Base-by-base conservation (phyloP, 352 stramenopile genomes). In the Pythium coloratum region DNA sequence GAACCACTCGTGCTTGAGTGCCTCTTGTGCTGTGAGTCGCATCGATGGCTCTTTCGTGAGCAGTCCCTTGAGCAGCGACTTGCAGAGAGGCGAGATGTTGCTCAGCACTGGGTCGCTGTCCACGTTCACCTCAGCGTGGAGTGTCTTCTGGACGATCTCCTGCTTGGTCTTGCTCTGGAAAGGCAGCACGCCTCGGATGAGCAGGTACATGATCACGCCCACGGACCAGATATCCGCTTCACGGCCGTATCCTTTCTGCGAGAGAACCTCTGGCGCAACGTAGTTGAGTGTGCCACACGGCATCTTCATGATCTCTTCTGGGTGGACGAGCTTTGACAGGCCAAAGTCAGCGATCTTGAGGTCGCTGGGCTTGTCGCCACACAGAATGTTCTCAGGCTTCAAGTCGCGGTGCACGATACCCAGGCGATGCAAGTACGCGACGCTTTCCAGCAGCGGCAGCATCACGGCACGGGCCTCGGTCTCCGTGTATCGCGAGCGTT, bases 311-410 rank as follows among this genome's bases (percentile, higher is more conserved):
- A 97, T 86, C 59, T 98, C 92, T 58, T 97, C 84, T 0, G 93
- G 93, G 36, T 96, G 79, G 7, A 97, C 89, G 18, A 98, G 80
- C 75, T 97, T 97, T 13, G 88, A 97, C 18, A 98, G 76, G 2
- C 93, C 93, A 65, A 98, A 98, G 68, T 98, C 94, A 7, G 91
- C 92, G 59, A 97, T 94, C 65, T 96, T 96, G 40, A 96, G 68
- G 62, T 97, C 88, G 8, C 80, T 84, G 10, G 98, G 82, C 30
- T 88, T 82, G 36, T 97, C 89, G 12, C 89, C 88, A 28, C 89
- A 96, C n/a, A 96, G 63, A 69, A 94, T 94, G 63, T 96, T 96
- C 71, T 96, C 88, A 0, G 90, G 89, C 54, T 94, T 96, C 40
- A 97, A 76, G 58, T 97, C 90, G 60, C 90, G 81, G 65, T 97